Evolutionary conservation across 768 basidiomycete species (phyloP), one percentile per base, ranked within the genome.

Genomic region (Suillus ampliporus): DNA sequence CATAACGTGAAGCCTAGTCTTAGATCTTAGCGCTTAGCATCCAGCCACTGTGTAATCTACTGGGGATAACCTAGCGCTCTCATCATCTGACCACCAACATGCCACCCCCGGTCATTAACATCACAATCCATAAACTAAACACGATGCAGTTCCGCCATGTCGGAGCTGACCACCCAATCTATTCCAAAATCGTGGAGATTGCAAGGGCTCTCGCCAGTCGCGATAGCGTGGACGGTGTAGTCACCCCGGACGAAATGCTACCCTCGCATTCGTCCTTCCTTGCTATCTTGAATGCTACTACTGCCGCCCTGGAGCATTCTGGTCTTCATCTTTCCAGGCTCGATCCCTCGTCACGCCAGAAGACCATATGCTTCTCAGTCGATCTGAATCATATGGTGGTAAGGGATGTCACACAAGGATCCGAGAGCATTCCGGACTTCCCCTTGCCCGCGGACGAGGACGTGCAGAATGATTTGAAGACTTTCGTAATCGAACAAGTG

Each of bases 211-310:
- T 56, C 17, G 38, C 37, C 23, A 41, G 23, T 40, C 54, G 23
- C 17, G 38, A 56, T 40, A 26, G 54, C 54, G 17, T 54, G 17
- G 53, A 40, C 23, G 37, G 21, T 40, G 38, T 28, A 13, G 23
- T 40, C 23, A 56, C 54, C 11, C 54, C 54, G 17, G 54, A 56
- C 28, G 54, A 56, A 26, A 38, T 56, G 54, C 17, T 56, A 10
- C 54, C 54, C 37, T 56, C 54, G 11, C 54, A 56, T 17, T 26
- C 54, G 17, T 56, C 54, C 54, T 56, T 56, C 38, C 54, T 56
- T 56, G 54, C 54, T 17, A 56, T 56, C 5, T 19, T 56, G 2
- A 56, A 56, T 56, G 54, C 26, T 13, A 40, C 54, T 10, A 56
- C 54, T 3, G 2, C 38, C 26, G 38, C 6, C 6, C 17, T 56